These are phyloP conservation scores for Rostrohypoxylon terebratum DNA, from an alignment of 495 filamentous ascomycete species.

Conservation along the genomic window DNA sequence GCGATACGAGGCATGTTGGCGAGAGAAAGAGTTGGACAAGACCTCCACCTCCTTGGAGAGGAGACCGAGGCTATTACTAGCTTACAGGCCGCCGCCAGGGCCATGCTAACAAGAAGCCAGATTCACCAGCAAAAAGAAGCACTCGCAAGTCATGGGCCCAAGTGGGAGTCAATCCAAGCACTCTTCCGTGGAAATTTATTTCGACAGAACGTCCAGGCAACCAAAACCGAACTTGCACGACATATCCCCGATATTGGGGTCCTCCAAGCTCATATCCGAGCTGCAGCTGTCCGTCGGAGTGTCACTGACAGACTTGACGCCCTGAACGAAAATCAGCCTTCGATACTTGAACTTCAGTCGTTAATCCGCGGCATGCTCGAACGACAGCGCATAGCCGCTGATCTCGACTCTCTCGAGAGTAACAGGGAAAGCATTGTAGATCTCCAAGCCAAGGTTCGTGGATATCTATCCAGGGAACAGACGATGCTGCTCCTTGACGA, in stretches of 20 bases:
- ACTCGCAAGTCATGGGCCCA: conserved; percentile 53
- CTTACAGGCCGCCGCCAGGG: conserved; percentile 64
- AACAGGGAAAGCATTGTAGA: conserved; percentile 68
- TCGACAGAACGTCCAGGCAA: conserved; percentile 54
- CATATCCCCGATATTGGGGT: conserved; percentile 50
- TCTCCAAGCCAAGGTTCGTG: conserved; percentile 79
- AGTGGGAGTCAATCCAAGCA: conserved; percentile 64
- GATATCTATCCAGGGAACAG: conserved; percentile 66
- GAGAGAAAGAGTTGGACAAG: conserved; percentile 54
- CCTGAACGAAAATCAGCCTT: conserved; percentile 55
- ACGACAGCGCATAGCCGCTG: conserved; percentile 58
- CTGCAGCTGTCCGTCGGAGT: conserved; percentile 61
- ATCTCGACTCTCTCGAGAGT: conserved; percentile 68
- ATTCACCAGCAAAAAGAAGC: conserved; percentile 53
- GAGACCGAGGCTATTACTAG: conserved; percentile 53
- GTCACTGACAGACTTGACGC: conserved; percentile 57
- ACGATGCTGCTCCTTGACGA: conserved; percentile 65
- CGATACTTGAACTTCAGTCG: conserved; percentile 60
- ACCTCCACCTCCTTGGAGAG: conserved; percentile 54
- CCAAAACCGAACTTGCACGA: conserved; percentile 54
- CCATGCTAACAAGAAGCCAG: conserved; percentile 52
- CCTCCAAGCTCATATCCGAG: conserved; percentile 60
- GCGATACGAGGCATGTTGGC: conserved; percentile 64
- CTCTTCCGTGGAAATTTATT: conserved; percentile 59
- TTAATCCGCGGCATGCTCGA: conserved; percentile 65